A percentile compares a stretch with the other conserved stretches of the same genome.
Evolutionary conservation across 2,329 filamentous ascomycete species (phyloP).

Genomic region (Diaporthe sp.): DNA sequence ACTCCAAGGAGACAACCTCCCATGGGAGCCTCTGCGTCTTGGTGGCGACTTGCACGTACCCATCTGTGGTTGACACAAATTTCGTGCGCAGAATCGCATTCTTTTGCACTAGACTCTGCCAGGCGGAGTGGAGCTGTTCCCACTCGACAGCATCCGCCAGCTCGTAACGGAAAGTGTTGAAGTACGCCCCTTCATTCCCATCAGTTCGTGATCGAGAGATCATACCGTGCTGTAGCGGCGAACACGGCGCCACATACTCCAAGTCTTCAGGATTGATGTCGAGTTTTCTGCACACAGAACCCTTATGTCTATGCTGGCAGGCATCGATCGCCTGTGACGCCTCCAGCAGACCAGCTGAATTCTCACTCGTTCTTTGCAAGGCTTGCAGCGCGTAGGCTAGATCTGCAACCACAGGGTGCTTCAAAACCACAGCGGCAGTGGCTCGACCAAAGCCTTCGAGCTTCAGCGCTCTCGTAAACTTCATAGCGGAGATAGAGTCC

Average conservation of each 20-base stretch:
- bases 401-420: slow-evolving; percentile 66
- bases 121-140: slow-evolving; percentile 67
- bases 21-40: slow-evolving; percentile 60
- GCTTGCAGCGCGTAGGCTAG: slow-evolving; percentile 57
- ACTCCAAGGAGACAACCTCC: slow-evolving; percentile 53
- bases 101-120: slow-evolving; percentile 64
- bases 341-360: slow-evolving; percentile 54
- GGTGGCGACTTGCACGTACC: slow-evolving; percentile 80
- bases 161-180: slow-evolving; percentile 79
- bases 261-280: slow-evolving; percentile 66
- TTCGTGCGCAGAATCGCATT: slow-evolving; percentile 79
- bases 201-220: slow-evolving; percentile 76
- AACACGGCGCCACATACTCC: slow-evolving; percentile 85
- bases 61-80: slow-evolving; percentile 81
- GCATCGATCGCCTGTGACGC: slow-evolving; percentile 74
- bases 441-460: slow-evolving; percentile 71
- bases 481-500: slow-evolving; percentile 88
- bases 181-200: slow-evolving; percentile 74
- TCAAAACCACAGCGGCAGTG: slow-evolving; percentile 77
- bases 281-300: slow-evolving; percentile 67
- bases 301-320: slow-evolving; percentile 72
- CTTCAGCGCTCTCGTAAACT: slow-evolving; percentile 76
- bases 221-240: slow-evolving; percentile 88
- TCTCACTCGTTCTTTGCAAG: slow-evolving; percentile 34
- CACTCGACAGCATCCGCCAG: slow-evolving; percentile 62